These are phyloP conservation scores for Sarocladium strictum DNA, from an alignment of 2,329 filamentous ascomycete genomes.

Conservation along the genomic window DNA sequence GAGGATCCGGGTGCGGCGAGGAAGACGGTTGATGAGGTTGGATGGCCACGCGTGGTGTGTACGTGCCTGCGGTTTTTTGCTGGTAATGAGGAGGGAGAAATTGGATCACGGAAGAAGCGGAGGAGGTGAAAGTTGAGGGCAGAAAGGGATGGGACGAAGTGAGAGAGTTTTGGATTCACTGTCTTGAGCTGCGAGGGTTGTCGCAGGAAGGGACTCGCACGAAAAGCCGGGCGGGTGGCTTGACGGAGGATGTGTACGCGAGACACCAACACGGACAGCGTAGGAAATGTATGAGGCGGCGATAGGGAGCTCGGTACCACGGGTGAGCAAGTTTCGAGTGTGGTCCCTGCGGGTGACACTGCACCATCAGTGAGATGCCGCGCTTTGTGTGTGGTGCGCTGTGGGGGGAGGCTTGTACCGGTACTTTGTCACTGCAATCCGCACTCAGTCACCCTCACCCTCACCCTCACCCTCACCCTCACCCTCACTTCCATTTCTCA, in stretches of 20 bases:
- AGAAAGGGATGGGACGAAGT: not conserved
- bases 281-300: not conserved
- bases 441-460: too few species aligned
- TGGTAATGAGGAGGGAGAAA: not conserved
- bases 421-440: too few species aligned
- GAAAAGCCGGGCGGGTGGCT: not conserved
- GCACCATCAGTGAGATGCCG: too few species aligned
- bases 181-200: not conserved
- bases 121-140: not conserved
- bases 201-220: not conserved
- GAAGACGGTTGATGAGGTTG: not conserved
- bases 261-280: not conserved
- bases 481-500: too few species aligned
- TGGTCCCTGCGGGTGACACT: too few species aligned
- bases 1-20: not conserved
- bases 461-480: too few species aligned
- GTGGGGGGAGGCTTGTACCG: not conserved
- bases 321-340: not conserved
- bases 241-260: not conserved
- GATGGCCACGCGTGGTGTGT: not conserved
- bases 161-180: slow-evolving; percentile 1
- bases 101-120: not conserved
- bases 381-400: too few species aligned
- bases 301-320: not conserved
- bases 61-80: too few species aligned